A percentile compares a stretch with the other conserved stretches of the same genome.
Evolutionary conservation across 1,284 basidiomycete species (phyloP).

Genomic region (Puccinia horiana): DNA sequence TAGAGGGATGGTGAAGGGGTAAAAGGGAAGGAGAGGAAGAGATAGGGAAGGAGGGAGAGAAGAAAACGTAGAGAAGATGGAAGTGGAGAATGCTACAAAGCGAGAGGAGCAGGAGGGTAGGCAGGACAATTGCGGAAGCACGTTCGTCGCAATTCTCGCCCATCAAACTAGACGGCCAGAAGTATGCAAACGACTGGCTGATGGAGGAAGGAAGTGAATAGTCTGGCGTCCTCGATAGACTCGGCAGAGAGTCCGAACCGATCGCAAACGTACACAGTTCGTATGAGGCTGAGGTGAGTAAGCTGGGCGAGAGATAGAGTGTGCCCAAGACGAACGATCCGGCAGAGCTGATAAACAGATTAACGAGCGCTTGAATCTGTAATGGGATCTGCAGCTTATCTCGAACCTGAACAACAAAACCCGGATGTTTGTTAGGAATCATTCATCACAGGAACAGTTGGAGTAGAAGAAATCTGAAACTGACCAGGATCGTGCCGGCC

Average conservation of each 20-base stretch:
- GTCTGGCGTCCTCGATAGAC: neutral
- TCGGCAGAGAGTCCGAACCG: neutral
- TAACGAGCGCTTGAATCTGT: neutral
- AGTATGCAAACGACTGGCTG: no score
- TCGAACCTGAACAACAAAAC: neutral
- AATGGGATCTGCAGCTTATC: neutral
- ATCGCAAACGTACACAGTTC: conserved; percentile 14
- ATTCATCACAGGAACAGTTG: no score
- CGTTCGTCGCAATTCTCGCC: conserved; percentile 17
- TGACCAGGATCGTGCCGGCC: neutral
- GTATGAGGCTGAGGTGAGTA: neutral
- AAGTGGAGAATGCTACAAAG: conserved; percentile 5
- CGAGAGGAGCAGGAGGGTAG: neutral
- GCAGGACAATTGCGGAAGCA: neutral
- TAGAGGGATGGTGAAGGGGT: neutral
- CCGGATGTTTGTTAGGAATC: no score
- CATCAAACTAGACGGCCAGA: neutral
- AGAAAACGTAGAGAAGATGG: conserved; percentile 12
- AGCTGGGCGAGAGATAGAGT: neutral
- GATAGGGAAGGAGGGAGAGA: neutral
- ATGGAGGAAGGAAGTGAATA: neutral
- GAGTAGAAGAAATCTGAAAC: neutral
- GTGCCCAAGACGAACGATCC: neutral
- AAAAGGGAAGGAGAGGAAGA: neutral
- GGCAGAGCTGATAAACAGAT: neutral